A percentile compares a stretch with the other conserved stretches of the same genome.
Evolutionary conservation across 176 grass and related monocot species (phyloP).

Genomic region (Ananas comosus): DNA sequence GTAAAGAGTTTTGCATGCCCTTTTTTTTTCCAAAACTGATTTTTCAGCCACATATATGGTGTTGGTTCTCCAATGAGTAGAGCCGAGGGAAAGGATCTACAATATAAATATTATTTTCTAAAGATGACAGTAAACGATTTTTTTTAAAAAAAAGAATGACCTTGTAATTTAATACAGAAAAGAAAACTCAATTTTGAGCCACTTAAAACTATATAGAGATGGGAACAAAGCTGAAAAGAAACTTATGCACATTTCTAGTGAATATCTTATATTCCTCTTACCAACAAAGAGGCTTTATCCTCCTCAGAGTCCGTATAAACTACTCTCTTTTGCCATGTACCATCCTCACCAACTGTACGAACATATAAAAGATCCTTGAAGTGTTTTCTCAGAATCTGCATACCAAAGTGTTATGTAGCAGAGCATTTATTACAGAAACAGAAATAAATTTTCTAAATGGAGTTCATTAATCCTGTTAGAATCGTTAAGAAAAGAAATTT

Average conservation of each 20-base stretch:
- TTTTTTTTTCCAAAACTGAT: too few species aligned
- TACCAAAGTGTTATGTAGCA: background rate
- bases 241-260: background rate
- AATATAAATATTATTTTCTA: background rate
- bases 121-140: background rate
- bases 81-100: too few species aligned
- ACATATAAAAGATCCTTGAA: constrained; percentile 69
- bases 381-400: constrained; percentile 69
- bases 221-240: constrained; percentile 3
- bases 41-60: too few species aligned
- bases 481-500: too few species aligned
- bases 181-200: background rate
- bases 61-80: too few species aligned
- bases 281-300: constrained; percentile 59
- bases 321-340: constrained; percentile 46
- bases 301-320: constrained; percentile 56
- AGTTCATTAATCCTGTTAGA: background rate
- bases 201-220: background rate
- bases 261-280: constrained; percentile 26
- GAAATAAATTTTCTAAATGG: constrained; percentile 4
- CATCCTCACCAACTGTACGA: constrained; percentile 40
- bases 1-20: too few species aligned
- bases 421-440: background rate
- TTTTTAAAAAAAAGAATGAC: background rate
- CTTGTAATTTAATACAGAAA: background rate